Conservation (phyloP, 2,329 filamentous ascomycete species). For the Penicillium sp. region DNA sequence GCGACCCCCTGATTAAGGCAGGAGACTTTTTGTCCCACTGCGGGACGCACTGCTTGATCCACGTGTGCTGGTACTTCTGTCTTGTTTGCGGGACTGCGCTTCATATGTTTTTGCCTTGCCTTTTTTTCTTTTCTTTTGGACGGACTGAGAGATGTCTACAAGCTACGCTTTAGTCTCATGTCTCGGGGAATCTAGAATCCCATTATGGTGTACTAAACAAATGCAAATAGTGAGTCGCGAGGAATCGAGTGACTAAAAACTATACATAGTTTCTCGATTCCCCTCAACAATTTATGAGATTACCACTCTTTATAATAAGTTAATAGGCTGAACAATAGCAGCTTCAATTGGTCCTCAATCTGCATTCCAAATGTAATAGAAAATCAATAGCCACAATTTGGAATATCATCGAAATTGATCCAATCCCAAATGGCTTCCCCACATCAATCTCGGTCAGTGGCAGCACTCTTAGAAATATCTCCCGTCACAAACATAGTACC, state of each 20-base stretch:
- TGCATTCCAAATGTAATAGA: background rate
- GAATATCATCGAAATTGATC: background rate
- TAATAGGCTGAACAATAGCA: background rate
- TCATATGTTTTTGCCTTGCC: constrained; percentile 4
- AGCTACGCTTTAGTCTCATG: background rate
- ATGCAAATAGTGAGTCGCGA: background rate
- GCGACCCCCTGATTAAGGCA: constrained; percentile 12
- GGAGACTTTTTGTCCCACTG: constrained; percentile 10
- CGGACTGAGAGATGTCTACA: background rate
- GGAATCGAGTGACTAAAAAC: background rate
- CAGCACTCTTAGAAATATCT: constrained; percentile 1
- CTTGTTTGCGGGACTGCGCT: constrained; percentile 6
- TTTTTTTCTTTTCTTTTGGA: too few species aligned
- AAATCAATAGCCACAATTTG: background rate
- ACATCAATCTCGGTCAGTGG: constrained; percentile 2
- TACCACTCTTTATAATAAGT: background rate
- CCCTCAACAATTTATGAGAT: background rate
- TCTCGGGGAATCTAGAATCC: background rate
- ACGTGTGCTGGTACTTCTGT: constrained; percentile 16
- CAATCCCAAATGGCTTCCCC: background rate
- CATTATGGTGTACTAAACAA: background rate
- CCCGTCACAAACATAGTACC: constrained; percentile 3
- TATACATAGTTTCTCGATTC: background rate
- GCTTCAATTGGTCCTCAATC: background rate
- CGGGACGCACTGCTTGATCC: constrained; percentile 12